A percentile compares a stretch with the other conserved stretches of the same genome.
These are phyloP conservation scores for Candida dajiaensis DNA, from an alignment of 805 yeast genomes.

Conservation along the genomic window DNA sequence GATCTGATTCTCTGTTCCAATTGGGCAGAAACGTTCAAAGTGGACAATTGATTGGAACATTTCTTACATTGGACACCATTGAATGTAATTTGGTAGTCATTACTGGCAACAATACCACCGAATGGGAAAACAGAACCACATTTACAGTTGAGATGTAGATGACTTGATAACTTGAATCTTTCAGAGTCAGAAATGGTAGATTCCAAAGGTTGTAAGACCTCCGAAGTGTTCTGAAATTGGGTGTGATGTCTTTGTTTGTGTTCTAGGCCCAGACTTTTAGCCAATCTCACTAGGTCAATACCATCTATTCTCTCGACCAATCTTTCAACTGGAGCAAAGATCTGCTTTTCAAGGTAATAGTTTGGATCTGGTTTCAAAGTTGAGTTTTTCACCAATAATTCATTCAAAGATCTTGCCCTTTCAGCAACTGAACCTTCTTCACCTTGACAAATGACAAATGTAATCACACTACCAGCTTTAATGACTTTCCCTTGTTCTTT, in stretches of 20 bases:
- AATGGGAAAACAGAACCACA: constrained; percentile 60
- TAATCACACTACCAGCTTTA: constrained; percentile 84
- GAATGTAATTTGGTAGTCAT: constrained; percentile 53
- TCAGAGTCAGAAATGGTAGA: constrained; percentile 76
- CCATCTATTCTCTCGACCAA: constrained; percentile 83
- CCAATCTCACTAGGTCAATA: constrained; percentile 71
- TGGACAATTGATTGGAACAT: constrained; percentile 49
- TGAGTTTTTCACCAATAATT: constrained; percentile 48
- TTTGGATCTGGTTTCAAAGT: constrained; percentile 63
- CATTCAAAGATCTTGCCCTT: constrained; percentile 78
- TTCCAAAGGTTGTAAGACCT: constrained; percentile 66
- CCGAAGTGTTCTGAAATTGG: constrained; percentile 24
- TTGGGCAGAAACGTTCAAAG: constrained; percentile 59
- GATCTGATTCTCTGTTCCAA: constrained; percentile 66
- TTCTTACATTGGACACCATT: constrained; percentile 66
- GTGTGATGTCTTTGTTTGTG: constrained; percentile 37
- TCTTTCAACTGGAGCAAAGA: constrained; percentile 87
- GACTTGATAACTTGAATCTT: constrained; percentile 63
- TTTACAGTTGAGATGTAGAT: constrained; percentile 49
- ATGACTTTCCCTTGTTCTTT: constrained; percentile 80
- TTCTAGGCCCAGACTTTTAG: constrained; percentile 74
- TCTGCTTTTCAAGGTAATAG: constrained; percentile 82
- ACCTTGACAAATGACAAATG: constrained; percentile 70
- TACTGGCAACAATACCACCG: constrained; percentile 69
- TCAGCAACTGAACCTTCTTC: constrained; percentile 55